A percentile compares a stretch with the other conserved stretches of the same genome.
Conservation (phyloP, 1,284 basidiomycete species). For the Exsudoporus floridanus region DNA sequence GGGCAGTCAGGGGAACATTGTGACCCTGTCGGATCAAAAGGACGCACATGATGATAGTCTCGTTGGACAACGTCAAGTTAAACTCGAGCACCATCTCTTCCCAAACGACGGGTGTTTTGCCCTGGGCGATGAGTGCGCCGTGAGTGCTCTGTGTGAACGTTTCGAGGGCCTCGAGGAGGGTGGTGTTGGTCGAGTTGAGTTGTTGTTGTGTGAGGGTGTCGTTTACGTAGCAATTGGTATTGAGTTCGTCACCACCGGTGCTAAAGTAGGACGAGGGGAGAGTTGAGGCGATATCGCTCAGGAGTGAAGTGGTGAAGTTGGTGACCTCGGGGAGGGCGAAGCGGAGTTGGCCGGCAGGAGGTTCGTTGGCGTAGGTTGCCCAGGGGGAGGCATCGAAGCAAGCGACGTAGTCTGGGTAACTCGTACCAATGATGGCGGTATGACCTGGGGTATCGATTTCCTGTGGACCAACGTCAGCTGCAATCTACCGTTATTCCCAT, state of each 20-base stretch:
- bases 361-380: conserved; percentile 57
- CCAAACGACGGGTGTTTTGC: conserved; percentile 72
- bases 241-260: conserved; percentile 75
- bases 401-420: conserved; percentile 67
- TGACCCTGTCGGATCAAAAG: not conserved
- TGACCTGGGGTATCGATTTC: conserved; percentile 76
- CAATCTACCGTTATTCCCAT: not conserved
- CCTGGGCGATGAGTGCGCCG: conserved; percentile 41
- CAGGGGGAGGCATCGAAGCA: conserved; percentile 60
- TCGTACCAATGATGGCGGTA: conserved; percentile 55
- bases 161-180: conserved; percentile 51
- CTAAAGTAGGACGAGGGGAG: conserved; percentile 54
- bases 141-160: conserved; percentile 56
- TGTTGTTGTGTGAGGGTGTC: conserved; percentile 48
- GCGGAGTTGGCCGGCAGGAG: conserved; percentile 68
- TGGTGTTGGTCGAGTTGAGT: conserved; percentile 44
- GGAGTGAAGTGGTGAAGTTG: conserved; percentile 49
- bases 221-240: conserved; percentile 52
- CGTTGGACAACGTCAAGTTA: conserved; percentile 58
- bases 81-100: conserved; percentile 68
- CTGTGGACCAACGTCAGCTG: conserved; percentile 36
- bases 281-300: conserved; percentile 42
- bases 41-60: conserved; percentile 48
- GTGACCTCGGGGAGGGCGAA: conserved; percentile 48
- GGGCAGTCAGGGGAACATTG: not conserved